These are phyloP conservation scores for Diaporthe vaccinii DNA, from an alignment of 2,329 filamentous ascomycete species.

Conservation along the genomic window DNA sequence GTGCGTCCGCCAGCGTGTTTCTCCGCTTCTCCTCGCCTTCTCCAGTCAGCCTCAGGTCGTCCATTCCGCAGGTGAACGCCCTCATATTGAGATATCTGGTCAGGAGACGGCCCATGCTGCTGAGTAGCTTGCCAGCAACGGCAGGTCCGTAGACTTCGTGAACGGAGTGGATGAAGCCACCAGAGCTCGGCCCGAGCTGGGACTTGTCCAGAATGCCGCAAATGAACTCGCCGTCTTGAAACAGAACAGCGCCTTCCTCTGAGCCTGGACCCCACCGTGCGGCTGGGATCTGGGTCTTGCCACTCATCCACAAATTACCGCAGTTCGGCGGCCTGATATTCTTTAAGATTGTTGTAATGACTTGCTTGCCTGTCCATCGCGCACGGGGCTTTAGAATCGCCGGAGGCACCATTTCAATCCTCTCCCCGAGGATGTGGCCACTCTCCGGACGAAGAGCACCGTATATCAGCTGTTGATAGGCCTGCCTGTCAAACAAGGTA, in stretches of 20 bases:
- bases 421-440: conserved; percentile 86
- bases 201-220: conserved; percentile 95
- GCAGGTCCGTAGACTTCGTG: conserved; percentile 94
- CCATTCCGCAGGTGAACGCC: conserved; percentile 97
- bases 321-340: conserved; percentile 87
- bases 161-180: conserved; percentile 90
- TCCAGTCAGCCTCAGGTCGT: conserved; percentile 88
- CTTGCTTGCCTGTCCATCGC: conserved; percentile 96
- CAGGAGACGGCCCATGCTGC: conserved; percentile 88
- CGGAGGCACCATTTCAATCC: conserved; percentile 84
- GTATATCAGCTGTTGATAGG: conserved; percentile 96
- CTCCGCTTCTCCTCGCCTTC: conserved; percentile 81
- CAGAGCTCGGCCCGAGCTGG: conserved; percentile 88
- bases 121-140: conserved; percentile 87
- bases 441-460: conserved; percentile 90
- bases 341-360: conserved; percentile 91
- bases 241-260: conserved; percentile 85
- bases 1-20: conserved; percentile 76
- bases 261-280: conserved; percentile 82
- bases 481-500: conserved; percentile 87
- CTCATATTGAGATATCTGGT: conserved; percentile 93
- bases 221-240: conserved; percentile 89
- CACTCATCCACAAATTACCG: conserved; percentile 82
- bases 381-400: conserved; percentile 84
- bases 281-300: conserved; percentile 83